phyloP scores from a whole-genome alignment of 2,329 filamentous ascomycete genomes.

The Penicillium sp. region DNA sequence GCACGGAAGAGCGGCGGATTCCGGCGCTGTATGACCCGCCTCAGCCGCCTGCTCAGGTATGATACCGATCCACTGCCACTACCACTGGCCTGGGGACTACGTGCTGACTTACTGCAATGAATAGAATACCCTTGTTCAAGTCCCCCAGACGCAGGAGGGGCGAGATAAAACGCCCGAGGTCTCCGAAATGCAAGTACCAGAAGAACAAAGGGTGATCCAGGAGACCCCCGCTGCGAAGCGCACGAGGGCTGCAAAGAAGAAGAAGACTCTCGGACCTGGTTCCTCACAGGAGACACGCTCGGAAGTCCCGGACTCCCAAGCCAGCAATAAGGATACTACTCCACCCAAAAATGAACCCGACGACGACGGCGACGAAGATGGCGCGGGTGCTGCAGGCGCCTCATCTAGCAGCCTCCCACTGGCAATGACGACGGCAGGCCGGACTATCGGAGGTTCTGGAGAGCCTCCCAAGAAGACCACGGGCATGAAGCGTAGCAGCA shows the following conservation, averaged over 20 bases:
- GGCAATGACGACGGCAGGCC: not conserved
- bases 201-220: not conserved
- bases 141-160: not conserved
- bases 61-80: not conserved
- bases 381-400: too few species aligned
- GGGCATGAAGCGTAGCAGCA: too few species aligned
- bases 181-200: not conserved
- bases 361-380: too few species aligned
- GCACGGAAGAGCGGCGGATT: not conserved
- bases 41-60: not conserved
- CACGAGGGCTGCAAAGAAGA: not conserved
- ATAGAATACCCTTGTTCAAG: not conserved
- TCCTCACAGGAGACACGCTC: not conserved
- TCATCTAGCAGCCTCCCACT: not conserved
- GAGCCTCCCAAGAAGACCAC: too few species aligned
- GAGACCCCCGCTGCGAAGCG: too few species aligned
- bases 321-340: not conserved
- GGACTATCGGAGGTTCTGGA: not conserved
- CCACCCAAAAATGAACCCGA: too few species aligned
- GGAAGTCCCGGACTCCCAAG: not conserved
- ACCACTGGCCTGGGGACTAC: too few species aligned
- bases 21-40: not conserved
- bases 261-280: not conserved
- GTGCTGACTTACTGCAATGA: too few species aligned
- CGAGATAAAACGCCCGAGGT: not conserved